Base-by-base conservation (phyloP, 2,329 filamentous ascomycete species). In the Ophiostoma montium region DNA sequence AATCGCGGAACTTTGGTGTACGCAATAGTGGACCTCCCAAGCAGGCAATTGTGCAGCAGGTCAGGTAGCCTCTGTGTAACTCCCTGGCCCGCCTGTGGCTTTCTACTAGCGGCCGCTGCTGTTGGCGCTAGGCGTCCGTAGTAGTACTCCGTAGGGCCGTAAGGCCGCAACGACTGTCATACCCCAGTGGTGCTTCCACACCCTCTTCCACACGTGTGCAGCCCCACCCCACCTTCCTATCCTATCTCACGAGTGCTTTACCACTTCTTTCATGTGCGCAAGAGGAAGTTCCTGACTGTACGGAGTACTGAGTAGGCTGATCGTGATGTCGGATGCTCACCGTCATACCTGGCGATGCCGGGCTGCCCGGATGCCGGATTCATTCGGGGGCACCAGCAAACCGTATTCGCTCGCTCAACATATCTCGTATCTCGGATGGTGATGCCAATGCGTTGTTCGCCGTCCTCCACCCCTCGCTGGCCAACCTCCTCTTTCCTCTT, bases 161-260 rank as follows among this genome's bases (percentile, higher is more conserved):
- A 45, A 44, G 46, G 50, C 41, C 46, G 46, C 46, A 30, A 42
- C 23, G 23, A n/a, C 9, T 15, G 15, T 31, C 23, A 10, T 45
- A 33, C 42, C 50, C 50, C 47, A 52, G 50, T 52, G 48, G 41
- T 46, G 47, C 44, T 19, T 33, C 45, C 50, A 52, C 50, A 50
- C 50, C 35, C 42, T 44, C 44, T 19, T 33, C 45, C 50, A 52
- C 50, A 50, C 50, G 48, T 50, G 47, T 52, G 50, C 50, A 27
- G 31, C 35, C 23, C 46, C 46, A 47, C 47, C 36, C 50, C 47
- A 47, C 46, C 51, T 44, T 47, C 35, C 23, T 27, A 27, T 27
- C 23, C 23, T 27, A 27, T 27, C 23, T 27, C 23, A 27, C 23
- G n/a, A n/a, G n/a, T n/a, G n/a, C n/a, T n/a, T n/a, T n/a, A n/a